Base-by-base conservation (phyloP, 2,329 filamentous ascomycete species). In the Aphanoascus verrucosus region DNA sequence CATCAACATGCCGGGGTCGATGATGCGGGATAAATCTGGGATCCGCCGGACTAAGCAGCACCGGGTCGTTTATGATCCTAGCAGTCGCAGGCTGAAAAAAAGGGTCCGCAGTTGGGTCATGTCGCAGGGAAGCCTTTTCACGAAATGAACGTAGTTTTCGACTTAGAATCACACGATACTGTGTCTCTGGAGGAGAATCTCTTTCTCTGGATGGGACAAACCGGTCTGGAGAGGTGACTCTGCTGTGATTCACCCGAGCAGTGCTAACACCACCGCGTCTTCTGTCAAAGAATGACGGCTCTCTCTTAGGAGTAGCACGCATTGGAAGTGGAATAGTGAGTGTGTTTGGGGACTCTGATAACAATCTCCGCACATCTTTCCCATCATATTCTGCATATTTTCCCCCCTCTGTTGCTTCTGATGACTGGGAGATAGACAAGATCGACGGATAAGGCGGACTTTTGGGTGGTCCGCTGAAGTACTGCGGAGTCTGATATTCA, bases 151-250 rank as follows among this genome's bases (percentile, higher is more conserved):
- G 64, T 31, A 70, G 69, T 34, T 69, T 62, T 15, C 72, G 66
- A 45, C 72, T 65, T 60, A 77, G 81, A 58, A 72, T 76, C 31
- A 80, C 59, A 55, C 73, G 74, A 58, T 78, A 82, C 45, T 72
- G 75, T 52, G 77, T 71, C 20, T 72, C 67, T 14, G 72, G 66
- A 35, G 67, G 60, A 19, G 69, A 66, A 4, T 67, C 65, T 45
- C 69, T 69, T 47, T 71, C 69, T 46, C 76, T 70, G 50, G 62
- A 62, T 32, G 77, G 72, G 43, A 84, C 75, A 62, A 83, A 85
- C 28, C 82, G 74, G 64, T 85, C 82, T 19, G 75, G 75, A 9
- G 71, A 73, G 11, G 56, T 54, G 12, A 65, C 63, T 14, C 58
- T 58, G 34, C 45, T 60, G 35, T 46, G 32, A 5, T n/a, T 40